Percentiles rank a stretch among this genome's conserved stretches.
These are phyloP conservation scores for Sporothrix curviconia DNA, from an alignment of 2,329 filamentous ascomycete species.

Conservation along the genomic window DNA sequence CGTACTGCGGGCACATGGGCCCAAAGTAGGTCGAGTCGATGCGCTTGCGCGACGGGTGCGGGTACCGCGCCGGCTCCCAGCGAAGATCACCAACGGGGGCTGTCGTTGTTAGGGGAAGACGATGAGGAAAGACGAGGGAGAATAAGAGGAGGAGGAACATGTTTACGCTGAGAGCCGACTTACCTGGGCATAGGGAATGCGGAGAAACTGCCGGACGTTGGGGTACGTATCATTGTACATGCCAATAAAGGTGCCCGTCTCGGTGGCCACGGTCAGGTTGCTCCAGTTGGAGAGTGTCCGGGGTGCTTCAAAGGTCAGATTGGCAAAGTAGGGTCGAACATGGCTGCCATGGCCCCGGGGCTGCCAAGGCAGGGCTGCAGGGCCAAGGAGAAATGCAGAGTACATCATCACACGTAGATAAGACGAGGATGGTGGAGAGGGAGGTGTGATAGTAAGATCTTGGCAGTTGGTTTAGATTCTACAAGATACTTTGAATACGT, in stretches of 20 bases:
- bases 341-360: background rate
- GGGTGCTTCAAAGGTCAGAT: background rate
- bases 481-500: too few relatives aligned
- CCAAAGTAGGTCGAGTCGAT: background rate
- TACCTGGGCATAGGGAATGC: constrained; percentile 50
- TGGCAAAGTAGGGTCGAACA: background rate
- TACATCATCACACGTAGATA: too few relatives aligned
- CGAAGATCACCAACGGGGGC: constrained; percentile 33
- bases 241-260: background rate
- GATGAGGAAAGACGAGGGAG: too few relatives aligned
- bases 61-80: background rate
- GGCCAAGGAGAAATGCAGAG: background rate
- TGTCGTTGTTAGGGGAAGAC: too few relatives aligned
- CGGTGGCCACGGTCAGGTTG: background rate
- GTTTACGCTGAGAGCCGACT: too few relatives aligned
- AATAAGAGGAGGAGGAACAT: too few relatives aligned
- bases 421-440: too few relatives aligned
- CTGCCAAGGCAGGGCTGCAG: background rate
- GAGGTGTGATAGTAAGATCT: too few relatives aligned
- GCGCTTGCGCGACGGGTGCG: background rate
- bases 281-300: background rate
- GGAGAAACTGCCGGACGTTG: constrained; percentile 32
- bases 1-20: background rate
- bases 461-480: too few relatives aligned
- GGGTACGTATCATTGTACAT: background rate